Conservation (phyloP, 371 early-diverging fungal species). For the Mucor irregularis region DNA sequence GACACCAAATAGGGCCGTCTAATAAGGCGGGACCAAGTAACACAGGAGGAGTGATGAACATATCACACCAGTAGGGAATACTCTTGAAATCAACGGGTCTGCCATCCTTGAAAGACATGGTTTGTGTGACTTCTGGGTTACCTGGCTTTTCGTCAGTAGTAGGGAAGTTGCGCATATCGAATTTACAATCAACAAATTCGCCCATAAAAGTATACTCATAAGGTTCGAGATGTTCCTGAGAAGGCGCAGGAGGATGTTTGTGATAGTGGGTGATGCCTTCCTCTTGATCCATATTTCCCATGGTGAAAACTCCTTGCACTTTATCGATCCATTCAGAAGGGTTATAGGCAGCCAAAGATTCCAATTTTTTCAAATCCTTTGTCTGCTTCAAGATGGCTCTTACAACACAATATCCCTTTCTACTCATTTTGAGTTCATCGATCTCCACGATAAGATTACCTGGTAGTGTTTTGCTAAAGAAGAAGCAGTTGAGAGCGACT, state of each 20-base stretch:
- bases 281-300: slow-evolving; percentile 47
- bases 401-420: slow-evolving; percentile 42
- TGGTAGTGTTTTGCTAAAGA: slow-evolving; percentile 32
- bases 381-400: slow-evolving; percentile 33
- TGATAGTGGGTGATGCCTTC: slow-evolving; percentile 29
- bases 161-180: slow-evolving; percentile 7
- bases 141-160: slow-evolving; percentile 12
- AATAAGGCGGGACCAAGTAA: slow-evolving; percentile 28
- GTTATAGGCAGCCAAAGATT: slow-evolving; percentile 15
- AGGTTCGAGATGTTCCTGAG: slow-evolving; percentile 17
- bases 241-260: slow-evolving; percentile 25
- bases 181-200: slow-evolving; percentile 13
- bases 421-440: slow-evolving; percentile 35
- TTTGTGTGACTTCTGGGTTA: slow-evolving; percentile 35
- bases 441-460: slow-evolving; percentile 39
- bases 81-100: slow-evolving; percentile 42
- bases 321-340: slow-evolving; percentile 27
- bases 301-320: slow-evolving; percentile 37
- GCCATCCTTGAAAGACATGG: slow-evolving; percentile 33
- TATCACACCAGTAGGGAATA: slow-evolving; percentile 47
- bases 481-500: slow-evolving; percentile 46
- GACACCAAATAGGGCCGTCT: slow-evolving; percentile 41
- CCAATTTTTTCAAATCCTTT: slow-evolving; percentile 20
- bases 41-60: slow-evolving; percentile 42
- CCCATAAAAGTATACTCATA: slow-evolving; percentile 34